Base-by-base conservation (phyloP, 441 rosid genomes). In the Populus hybrid region DNA sequence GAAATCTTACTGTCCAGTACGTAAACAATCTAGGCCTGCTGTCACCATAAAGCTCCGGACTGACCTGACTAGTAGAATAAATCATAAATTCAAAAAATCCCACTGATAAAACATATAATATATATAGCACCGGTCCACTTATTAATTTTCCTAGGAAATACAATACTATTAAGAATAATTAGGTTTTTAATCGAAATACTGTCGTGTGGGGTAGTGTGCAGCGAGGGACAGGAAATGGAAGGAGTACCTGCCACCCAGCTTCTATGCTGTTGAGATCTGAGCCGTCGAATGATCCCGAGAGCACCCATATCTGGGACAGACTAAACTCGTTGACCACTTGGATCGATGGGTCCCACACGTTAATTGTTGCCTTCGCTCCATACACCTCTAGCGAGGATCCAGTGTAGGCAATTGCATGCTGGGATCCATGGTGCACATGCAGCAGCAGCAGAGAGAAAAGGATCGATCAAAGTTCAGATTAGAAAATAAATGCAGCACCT, bases 181-280 rank as follows among this genome's bases (percentile, higher is more conserved):
- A 9, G 1, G 3, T 38, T 2, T 2, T 38, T 38, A 38, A 38
- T 38, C 10, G 3, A 10, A 5, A 53, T 26, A 34, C 16, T 10
- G 14, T 1, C n/a, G 50, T 42, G 24, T 42, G 9, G 74, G 64
- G 80, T 84, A 26, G 6, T 7, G 86, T 82, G 88, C 74, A 38
- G 78, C 69, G 70, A 70, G 57, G 84, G 69, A 76, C 77, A 83
- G 87, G 81, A 81, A 77, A 75, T 79, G 83, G 84, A 84, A 75
- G 88, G 77, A 87, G 95, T 96, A 95, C 99, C 95, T 95, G 99
- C 99, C 99, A 95, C 75, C 99, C 99, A 84, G 98, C 98, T 93
- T 95, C 99, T 64, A 95, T 95, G 85, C 99, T 95, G 85, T 94
- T 95, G 82, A 95, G 97, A 92, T 95, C 98, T 86, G 99, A 94